Evolutionary conservation across 345 rosid species (phyloP).

Genomic region (Melaleuca quinquenervia): DNA sequence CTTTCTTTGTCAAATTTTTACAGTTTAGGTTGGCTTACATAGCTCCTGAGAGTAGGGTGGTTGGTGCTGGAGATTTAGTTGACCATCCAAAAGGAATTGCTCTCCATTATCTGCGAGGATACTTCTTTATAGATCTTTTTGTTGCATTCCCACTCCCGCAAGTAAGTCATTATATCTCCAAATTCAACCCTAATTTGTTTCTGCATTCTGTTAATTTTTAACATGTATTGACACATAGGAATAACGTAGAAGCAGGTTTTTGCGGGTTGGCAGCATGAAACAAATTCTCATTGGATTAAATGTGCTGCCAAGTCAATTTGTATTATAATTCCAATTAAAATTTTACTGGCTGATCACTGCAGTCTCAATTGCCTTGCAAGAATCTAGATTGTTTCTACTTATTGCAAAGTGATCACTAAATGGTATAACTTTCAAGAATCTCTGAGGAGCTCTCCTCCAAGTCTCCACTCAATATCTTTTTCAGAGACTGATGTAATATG

Average conservation of each 20-base stretch:
- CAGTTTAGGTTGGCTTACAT: constrained; percentile 88
- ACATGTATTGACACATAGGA: too few species aligned
- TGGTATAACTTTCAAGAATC: background rate
- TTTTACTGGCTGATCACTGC: background rate
- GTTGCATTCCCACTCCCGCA: constrained; percentile 73
- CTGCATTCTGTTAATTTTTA: background rate
- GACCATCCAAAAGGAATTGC: constrained; percentile 77
- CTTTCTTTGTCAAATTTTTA: constrained; percentile 3
- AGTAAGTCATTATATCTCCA: constrained; percentile 24
- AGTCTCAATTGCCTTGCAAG: background rate
- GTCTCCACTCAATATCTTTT: background rate
- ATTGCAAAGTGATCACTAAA: background rate
- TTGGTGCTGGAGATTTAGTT: constrained; percentile 88
- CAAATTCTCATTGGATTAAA: too few species aligned
- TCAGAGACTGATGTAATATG: background rate
- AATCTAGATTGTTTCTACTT: background rate
- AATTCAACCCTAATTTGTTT: background rate
- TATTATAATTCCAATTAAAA: background rate
- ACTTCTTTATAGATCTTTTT: constrained; percentile 49
- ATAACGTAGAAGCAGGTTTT: too few species aligned
- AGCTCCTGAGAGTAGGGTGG: constrained; percentile 70
- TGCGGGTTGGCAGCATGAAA: too few species aligned
- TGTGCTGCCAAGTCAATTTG: background rate
- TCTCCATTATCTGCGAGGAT: constrained; percentile 40
- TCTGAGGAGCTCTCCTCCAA: background rate